Evolutionary conservation across 352 stramenopile genomes (phyloP), one percentile per base, ranked within the genome.

Genomic region (Globisporangium cederbergense): DNA sequence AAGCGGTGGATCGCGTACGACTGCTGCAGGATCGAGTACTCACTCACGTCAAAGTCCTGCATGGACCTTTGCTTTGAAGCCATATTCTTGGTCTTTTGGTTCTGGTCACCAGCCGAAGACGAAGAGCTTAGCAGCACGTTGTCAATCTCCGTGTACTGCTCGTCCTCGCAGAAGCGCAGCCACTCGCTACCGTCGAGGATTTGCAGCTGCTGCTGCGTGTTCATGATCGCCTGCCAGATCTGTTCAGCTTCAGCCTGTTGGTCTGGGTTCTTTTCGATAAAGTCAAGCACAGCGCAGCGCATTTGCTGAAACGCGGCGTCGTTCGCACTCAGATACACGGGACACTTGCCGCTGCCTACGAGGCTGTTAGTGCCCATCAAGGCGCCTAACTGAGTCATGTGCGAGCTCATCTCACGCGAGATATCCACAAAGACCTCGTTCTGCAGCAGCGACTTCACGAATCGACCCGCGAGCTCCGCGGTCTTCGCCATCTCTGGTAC

Each of bases 1-100:
- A 92, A 83, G 60, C 79, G 70, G 62, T 93, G 83, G 32, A 93
- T 80, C 9, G 85, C 83, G 62, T 94, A 96, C 47, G 87, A 96
- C 60, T 93, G 85, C 57, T 96, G 84, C 28, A 96, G 70, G 8
- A 94, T 71, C 20, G 83, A 93, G 14, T 87, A 73, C 2, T 60
- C 68, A 0, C 66, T 77, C 30, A 88, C 30, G 52, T 77, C 78
- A 54, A 65, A 69, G 20, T 84, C 72, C 22, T 72, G 65, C 1
- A 57, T 8, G 14, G 56, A 58, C 51, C 62, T 58, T 28, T 52
- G 34, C 62, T 73, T 71, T 13, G 50, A 68, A 2, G 32, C n/a
- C 22, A 71, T 74, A 36, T 66, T 66, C 51, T 30, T 22, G 32
- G 74, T 76, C 42, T 66, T 66, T 42, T 68, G 59, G 7, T 40